phyloP scores from a whole-genome alignment of 768 basidiomycete genomes.

The Lentinula sp. region DNA sequence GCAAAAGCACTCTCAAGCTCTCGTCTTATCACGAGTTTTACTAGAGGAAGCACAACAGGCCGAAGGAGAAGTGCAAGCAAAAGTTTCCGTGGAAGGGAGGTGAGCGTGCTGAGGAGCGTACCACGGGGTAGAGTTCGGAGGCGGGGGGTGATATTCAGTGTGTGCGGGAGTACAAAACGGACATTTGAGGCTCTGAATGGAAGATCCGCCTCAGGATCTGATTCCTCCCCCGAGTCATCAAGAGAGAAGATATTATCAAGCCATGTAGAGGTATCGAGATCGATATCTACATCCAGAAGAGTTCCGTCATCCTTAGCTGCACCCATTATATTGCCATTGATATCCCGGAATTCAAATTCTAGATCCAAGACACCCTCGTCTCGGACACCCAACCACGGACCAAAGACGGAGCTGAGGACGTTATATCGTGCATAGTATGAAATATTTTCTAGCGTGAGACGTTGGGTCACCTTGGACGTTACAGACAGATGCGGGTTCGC shows the following conservation, averaged over 20 bases:
- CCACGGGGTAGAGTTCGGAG: background rate
- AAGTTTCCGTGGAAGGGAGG: background rate
- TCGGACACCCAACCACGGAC: background rate
- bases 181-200: background rate
- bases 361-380: background rate
- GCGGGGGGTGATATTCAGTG: background rate
- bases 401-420: background rate
- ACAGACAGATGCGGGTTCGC: background rate
- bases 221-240: background rate
- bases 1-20: background rate
- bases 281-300: background rate
- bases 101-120: background rate
- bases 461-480: background rate
- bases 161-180: background rate
- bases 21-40: background rate
- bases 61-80: background rate
- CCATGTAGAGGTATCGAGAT: background rate
- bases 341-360: background rate
- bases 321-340: background rate
- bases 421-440: background rate
- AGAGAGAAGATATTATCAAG: background rate
- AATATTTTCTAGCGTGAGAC: background rate
- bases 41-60: background rate
- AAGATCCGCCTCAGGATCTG: background rate
- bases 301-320: background rate